Percentiles rank a stretch among this genome's conserved stretches.
These are phyloP conservation scores for Claviceps lovelessii DNA, from an alignment of 2,329 filamentous ascomycete species.

Conservation along the genomic window DNA sequence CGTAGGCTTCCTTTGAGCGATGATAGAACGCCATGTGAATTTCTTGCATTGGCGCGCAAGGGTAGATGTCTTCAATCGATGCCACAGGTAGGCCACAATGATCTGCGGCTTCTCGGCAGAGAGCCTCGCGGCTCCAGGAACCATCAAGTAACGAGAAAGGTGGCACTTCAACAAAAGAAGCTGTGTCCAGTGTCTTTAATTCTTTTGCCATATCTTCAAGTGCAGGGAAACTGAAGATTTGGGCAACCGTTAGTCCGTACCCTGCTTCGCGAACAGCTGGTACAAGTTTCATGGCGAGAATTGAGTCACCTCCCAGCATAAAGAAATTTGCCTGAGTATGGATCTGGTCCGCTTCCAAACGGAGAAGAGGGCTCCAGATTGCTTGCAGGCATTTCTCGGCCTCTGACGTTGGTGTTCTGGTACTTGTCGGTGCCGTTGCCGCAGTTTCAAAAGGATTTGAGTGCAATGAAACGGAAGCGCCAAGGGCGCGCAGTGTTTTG, in stretches of 20 bases:
- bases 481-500: not conserved
- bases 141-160: not conserved
- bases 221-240: not conserved
- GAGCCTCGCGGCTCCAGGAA: not conserved
- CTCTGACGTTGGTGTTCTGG: not conserved
- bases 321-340: conserved; percentile 1
- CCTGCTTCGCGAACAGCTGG: not conserved
- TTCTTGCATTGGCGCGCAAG: conserved; percentile 12
- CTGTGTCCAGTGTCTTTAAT: not conserved
- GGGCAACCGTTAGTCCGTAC: not conserved
- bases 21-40: conserved; percentile 9
- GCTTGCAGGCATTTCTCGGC: not conserved
- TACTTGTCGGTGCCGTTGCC: not conserved
- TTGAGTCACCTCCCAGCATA: conserved; percentile 1
- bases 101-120: conserved; percentile 1
- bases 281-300: conserved; percentile 2
- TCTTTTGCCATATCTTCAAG: not conserved
- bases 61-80: conserved; percentile 10
- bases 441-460: not conserved
- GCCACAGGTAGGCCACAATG: conserved; percentile 6
- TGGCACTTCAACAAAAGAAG: not conserved
- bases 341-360: not conserved
- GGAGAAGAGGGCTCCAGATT: not conserved
- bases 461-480: not conserved
- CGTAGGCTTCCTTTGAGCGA: conserved; percentile 7